These are phyloP conservation scores for Furcasterigmium sp. DNA, from an alignment of 2,329 filamentous ascomycete genomes.

Conservation along the genomic window DNA sequence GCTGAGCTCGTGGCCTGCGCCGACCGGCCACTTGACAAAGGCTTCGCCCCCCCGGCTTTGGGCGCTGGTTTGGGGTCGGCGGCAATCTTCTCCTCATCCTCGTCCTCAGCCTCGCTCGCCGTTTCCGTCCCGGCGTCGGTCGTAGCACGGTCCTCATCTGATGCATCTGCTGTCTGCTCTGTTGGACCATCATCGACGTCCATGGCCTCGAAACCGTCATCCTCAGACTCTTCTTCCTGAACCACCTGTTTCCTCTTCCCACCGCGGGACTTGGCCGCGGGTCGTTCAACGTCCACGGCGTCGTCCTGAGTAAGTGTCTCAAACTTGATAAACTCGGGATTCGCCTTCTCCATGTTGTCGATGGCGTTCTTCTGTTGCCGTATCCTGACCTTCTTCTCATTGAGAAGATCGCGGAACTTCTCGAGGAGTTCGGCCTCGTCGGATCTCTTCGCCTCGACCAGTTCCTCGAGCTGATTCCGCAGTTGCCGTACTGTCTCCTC, in stretches of 20 bases:
- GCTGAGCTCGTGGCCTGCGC: slow-evolving; percentile 5
- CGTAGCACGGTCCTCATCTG: slow-evolving; percentile 28
- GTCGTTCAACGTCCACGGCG: neutral
- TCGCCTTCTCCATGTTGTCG: slow-evolving; percentile 35
- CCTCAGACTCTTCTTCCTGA: slow-evolving; percentile 31
- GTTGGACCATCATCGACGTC: slow-evolving; percentile 35
- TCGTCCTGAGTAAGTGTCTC: slow-evolving; percentile 17
- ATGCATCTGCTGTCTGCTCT: slow-evolving; percentile 15
- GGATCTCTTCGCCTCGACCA: slow-evolving; percentile 59
- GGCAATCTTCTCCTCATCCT: slow-evolving; percentile 23
- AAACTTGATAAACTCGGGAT: slow-evolving; percentile 14
- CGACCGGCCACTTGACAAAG: neutral
- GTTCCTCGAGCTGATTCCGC: slow-evolving; percentile 58
- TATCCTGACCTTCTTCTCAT: slow-evolving; percentile 78
- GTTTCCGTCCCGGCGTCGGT: slow-evolving; percentile 33
- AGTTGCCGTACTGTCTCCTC: slow-evolving; percentile 54
- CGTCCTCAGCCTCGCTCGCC: slow-evolving; percentile 35
- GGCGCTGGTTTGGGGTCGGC: slow-evolving; percentile 6
- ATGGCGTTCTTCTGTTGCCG: slow-evolving; percentile 65
- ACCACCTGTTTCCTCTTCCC: slow-evolving; percentile 45
- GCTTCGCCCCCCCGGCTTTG: slow-evolving; percentile 1
- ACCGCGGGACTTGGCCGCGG: slow-evolving; percentile 30
- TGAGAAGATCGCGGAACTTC: slow-evolving; percentile 66
- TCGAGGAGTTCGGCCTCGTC: slow-evolving; percentile 62
- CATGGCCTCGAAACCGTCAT: slow-evolving; percentile 45